Evolutionary conservation across 1,284 basidiomycete genomes (phyloP).

Genomic region (Melampsora larici-populina): DNA sequence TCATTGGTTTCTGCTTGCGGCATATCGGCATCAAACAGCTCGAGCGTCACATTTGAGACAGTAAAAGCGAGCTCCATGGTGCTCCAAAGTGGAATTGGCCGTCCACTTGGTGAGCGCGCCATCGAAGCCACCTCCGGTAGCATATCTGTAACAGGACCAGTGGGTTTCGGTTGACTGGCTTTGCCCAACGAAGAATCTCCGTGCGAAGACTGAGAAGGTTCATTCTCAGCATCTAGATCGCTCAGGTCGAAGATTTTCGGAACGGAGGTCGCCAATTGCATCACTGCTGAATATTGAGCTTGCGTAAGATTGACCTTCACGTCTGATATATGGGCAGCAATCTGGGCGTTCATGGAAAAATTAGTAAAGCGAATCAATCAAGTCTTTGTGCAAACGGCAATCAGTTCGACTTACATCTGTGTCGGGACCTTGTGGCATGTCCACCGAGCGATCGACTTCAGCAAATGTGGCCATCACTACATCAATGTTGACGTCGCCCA

Average conservation of each 20-base stretch:
- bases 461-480: conserved; percentile 68
- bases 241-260: conserved; percentile 63
- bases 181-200: neutral
- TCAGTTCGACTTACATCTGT: conserved; percentile 46
- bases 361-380: too few relatives aligned
- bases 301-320: conserved; percentile 85
- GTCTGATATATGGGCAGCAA: conserved; percentile 76
- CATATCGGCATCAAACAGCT: conserved; percentile 77
- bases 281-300: conserved; percentile 76
- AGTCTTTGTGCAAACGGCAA: too few relatives aligned
- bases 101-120: conserved; percentile 57
- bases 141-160: conserved; percentile 10
- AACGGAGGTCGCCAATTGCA: conserved; percentile 70
- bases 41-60: conserved; percentile 74
- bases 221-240: conserved; percentile 45
- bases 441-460: conserved; percentile 56
- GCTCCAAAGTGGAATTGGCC: conserved; percentile 63
- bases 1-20: conserved; percentile 64
- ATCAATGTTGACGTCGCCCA: conserved; percentile 82
- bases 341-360: conserved; percentile 55
- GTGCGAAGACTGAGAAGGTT: neutral
- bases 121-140: conserved; percentile 3
- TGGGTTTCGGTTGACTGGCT: neutral
- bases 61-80: conserved; percentile 73
- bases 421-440: conserved; percentile 49